Percentiles rank a stretch among this genome's conserved stretches.
phyloP scores from a whole-genome alignment of 495 filamentous ascomycete species.

The Pyronema omphalodes region DNA sequence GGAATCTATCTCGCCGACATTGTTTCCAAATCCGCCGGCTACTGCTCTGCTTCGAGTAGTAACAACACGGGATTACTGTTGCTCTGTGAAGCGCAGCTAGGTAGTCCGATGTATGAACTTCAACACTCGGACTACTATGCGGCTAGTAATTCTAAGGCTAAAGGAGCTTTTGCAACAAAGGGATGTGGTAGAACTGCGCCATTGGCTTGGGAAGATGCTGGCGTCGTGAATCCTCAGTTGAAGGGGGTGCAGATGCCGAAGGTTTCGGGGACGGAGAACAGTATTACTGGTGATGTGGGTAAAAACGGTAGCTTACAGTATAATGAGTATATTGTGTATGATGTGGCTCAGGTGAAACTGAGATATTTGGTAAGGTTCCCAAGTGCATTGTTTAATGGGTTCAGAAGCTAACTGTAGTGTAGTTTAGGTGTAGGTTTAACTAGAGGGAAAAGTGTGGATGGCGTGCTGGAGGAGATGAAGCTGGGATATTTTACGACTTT shows the following conservation, averaged over 20 bases:
- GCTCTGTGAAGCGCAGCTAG: constrained; percentile 65
- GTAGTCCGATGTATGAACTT: constrained; percentile 47
- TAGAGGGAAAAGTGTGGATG: not conserved
- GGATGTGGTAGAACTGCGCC: constrained; percentile 46
- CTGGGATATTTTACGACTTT: too few species aligned
- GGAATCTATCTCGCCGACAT: constrained; percentile 85
- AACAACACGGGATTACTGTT: constrained; percentile 38
- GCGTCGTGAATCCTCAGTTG: constrained; percentile 39
- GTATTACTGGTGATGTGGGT: constrained; percentile 11
- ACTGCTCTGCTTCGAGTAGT: constrained; percentile 38
- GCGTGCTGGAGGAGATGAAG: not conserved
- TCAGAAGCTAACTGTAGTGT: not conserved
- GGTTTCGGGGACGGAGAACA: constrained; percentile 7
- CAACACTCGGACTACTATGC: constrained; percentile 37
- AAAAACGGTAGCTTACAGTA: constrained; percentile 28
- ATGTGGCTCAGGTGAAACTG: constrained; percentile 57
- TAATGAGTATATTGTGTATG: constrained; percentile 66
- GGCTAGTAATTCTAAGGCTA: constrained; percentile 38
- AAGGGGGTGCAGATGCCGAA: constrained; percentile 43
- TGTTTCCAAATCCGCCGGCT: constrained; percentile 56
- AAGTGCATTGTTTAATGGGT: not conserved
- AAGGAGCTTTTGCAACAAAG: constrained; percentile 44
- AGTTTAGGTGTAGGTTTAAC: constrained; percentile 4
- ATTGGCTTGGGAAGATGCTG: constrained; percentile 56
- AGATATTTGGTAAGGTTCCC: constrained; percentile 38